Evolutionary conservation across 139 green algal species (phyloP).

Genomic region (Chara braunii): DNA sequence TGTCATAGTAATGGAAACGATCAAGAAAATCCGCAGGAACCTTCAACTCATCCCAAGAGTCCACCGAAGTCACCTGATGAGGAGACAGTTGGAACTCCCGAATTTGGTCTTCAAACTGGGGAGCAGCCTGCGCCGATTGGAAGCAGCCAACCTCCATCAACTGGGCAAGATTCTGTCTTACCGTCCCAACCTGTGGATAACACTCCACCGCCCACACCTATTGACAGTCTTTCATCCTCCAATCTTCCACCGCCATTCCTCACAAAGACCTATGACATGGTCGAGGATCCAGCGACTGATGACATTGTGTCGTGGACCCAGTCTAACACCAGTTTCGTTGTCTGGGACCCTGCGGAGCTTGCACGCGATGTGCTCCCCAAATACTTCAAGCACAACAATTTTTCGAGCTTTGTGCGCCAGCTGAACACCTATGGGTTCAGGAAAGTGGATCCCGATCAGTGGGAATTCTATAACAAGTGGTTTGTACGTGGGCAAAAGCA

Average conservation of each 20-base stretch:
- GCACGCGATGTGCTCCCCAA: slow-evolving; percentile 74
- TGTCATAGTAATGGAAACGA: too few relatives aligned
- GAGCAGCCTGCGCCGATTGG: neutral
- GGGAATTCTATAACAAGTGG: slow-evolving; percentile 94
- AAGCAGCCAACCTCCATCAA: neutral
- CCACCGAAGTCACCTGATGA: too few relatives aligned
- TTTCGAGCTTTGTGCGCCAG: slow-evolving; percentile 88
- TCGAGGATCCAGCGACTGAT: slow-evolving; percentile 74
- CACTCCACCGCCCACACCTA: neutral
- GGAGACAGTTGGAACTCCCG: too few relatives aligned
- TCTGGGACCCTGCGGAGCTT: slow-evolving; percentile 88
- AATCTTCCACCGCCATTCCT: slow-evolving; percentile 34
- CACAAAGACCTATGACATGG: slow-evolving; percentile 72
- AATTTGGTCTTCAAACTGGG: too few relatives aligned
- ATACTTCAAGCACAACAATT: slow-evolving; percentile 98
- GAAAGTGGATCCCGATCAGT: slow-evolving; percentile 88
- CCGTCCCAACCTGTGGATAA: neutral
- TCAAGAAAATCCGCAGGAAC: too few relatives aligned
- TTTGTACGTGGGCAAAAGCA: slow-evolving; percentile 50
- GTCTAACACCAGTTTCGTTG: slow-evolving; percentile 76
- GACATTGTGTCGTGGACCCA: slow-evolving; percentile 73
- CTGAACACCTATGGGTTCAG: slow-evolving; percentile 97
- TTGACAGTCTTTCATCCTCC: too few relatives aligned
- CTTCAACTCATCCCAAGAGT: too few relatives aligned
- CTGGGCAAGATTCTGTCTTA: neutral